These are phyloP conservation scores for Prototheca cutis DNA, from an alignment of 163 green algal genomes.

Conservation along the genomic window DNA sequence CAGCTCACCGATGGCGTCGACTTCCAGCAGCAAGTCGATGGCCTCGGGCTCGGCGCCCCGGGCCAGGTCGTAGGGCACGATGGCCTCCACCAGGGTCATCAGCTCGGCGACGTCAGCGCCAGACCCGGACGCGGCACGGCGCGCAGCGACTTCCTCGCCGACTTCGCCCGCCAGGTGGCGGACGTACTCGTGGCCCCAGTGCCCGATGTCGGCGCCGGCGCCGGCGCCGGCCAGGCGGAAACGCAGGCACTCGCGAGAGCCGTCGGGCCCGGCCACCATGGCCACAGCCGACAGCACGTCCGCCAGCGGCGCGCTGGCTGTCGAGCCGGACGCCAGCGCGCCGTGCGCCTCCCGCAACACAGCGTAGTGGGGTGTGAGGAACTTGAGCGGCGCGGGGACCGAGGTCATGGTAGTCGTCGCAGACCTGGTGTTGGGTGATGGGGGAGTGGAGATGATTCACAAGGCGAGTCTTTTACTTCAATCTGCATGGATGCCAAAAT, in stretches of 20 bases:
- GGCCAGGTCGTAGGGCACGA: constrained; percentile 66
- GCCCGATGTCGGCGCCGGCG: constrained; percentile 42
- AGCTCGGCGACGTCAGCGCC: constrained; percentile 42
- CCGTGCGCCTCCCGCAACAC: constrained; percentile 53
- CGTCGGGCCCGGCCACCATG: constrained; percentile 70
- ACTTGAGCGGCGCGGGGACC: constrained; percentile 97
- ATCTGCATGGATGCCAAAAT: not conserved
- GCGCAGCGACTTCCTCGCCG: constrained; percentile 23
- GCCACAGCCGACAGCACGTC: constrained; percentile 75
- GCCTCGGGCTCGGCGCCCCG: constrained; percentile 97
- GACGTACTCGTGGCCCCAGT: constrained; percentile 95
- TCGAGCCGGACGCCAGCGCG: constrained; percentile 17
- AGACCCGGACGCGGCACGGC: not conserved
- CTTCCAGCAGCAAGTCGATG: constrained; percentile 95
- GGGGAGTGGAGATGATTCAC: not conserved
- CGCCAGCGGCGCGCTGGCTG: constrained; percentile 40
- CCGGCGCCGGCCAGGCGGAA: constrained; percentile 62
- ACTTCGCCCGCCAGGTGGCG: constrained; percentile 71
- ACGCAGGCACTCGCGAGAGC: constrained; percentile 66
- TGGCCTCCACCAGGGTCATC: constrained; percentile 59
- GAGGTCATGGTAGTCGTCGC: constrained; percentile 92
- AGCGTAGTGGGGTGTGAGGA: constrained; percentile 79
- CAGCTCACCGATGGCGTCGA: constrained; percentile 72
- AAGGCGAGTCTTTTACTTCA: not conserved
- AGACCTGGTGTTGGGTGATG: constrained; percentile 2